These are phyloP conservation scores for Leccinum griseonigrum DNA, from an alignment of 1,284 basidiomycete genomes.

Conservation along the genomic window DNA sequence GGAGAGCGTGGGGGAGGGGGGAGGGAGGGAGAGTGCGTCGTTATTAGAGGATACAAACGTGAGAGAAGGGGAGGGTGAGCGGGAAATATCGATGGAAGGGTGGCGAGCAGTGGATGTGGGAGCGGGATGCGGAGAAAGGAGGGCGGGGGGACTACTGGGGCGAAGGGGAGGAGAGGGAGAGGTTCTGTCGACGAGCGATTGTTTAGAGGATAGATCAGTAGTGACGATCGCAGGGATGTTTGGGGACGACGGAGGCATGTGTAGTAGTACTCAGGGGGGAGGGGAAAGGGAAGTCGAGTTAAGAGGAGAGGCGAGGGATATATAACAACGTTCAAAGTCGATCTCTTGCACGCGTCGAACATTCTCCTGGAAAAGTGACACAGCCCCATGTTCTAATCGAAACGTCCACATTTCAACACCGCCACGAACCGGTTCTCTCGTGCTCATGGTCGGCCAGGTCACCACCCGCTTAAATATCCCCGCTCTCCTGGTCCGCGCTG, in stretches of 20 bases:
- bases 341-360: conserved; percentile 18
- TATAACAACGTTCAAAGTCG: not conserved
- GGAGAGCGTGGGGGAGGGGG: conserved; percentile 73
- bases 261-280: not conserved
- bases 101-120: not conserved
- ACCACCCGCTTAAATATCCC: conserved; percentile 3
- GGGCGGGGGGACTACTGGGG: conserved; percentile 22
- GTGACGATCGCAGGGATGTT: conserved; percentile 37
- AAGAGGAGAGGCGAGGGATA: not conserved
- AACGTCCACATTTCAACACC: conserved; percentile 10
- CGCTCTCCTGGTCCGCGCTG: not conserved
- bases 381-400: conserved; percentile 26
- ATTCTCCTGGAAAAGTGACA: conserved; percentile 31
- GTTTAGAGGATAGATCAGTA: conserved; percentile 34
- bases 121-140: conserved; percentile 14
- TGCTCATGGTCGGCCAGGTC: not conserved
- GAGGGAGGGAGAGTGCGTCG: conserved; percentile 38
- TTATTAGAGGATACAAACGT: conserved; percentile 39
- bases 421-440: conserved; percentile 13
- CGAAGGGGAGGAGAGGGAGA: not conserved
- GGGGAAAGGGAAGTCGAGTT: not conserved
- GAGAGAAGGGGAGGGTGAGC: conserved; percentile 36
- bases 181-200: conserved; percentile 17
- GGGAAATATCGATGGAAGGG: conserved; percentile 19
- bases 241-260: conserved; percentile 20